phyloP scores from a whole-genome alignment of 1,284 basidiomycete genomes.

The Mycosarcoma mackinlayi region DNA sequence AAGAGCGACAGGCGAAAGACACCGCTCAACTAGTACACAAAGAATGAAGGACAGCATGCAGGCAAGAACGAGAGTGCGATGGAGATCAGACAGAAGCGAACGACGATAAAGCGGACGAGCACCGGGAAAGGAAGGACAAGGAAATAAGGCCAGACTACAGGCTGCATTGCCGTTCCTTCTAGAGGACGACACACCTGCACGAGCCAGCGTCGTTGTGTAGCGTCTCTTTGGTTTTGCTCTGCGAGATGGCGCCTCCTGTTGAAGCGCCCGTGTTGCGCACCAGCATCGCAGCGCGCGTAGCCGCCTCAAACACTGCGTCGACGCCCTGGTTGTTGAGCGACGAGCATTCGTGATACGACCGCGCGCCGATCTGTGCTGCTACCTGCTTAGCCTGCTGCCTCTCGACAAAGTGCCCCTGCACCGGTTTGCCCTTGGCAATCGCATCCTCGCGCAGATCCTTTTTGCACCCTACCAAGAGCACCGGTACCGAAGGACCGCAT shows the following conservation, averaged over 20 bases:
- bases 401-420: constrained; percentile 68
- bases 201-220: constrained; percentile 48
- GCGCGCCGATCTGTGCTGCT: constrained; percentile 73
- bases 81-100: neutral
- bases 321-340: constrained; percentile 63
- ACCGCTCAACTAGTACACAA: constrained; percentile 13
- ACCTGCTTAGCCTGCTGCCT: constrained; percentile 68
- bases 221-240: constrained; percentile 50
- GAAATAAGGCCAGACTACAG: neutral
- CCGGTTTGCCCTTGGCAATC: constrained; percentile 61
- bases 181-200: constrained; percentile 51
- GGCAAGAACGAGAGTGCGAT: constrained; percentile 17
- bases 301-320: constrained; percentile 62
- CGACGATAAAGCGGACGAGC: neutral
- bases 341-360: constrained; percentile 63
- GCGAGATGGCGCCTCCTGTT: constrained; percentile 44
- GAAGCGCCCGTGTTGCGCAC: constrained; percentile 47
- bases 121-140: neutral
- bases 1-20: constrained; percentile 3
- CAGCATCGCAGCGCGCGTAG: constrained; percentile 62
- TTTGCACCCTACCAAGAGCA: constrained; percentile 87
- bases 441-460: constrained; percentile 78
- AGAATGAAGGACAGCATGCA: constrained; percentile 13
- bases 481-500: constrained; percentile 74
- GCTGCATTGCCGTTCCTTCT: neutral